phyloP scores from a whole-genome alignment of 2,329 filamentous ascomycete genomes.

The Sporothrix mexicana region DNA sequence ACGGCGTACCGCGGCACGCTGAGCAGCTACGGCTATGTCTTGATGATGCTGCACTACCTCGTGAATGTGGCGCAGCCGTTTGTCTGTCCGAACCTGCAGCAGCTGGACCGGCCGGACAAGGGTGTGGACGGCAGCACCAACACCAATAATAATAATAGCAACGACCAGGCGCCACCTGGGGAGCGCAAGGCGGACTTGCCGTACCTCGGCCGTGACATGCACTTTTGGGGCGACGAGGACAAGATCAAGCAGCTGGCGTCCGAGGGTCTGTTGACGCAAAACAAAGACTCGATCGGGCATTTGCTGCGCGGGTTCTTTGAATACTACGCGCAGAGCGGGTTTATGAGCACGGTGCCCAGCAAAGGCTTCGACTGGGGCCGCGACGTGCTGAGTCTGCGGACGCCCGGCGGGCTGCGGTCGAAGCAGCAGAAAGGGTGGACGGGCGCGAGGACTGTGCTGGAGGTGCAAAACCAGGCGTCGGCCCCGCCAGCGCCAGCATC shows the following conservation, averaged over 20 bases:
- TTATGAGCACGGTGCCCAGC: conserved; percentile 56
- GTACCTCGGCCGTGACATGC: conserved; percentile 71
- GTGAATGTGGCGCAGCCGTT: conserved; percentile 81
- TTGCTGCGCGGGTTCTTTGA: conserved; percentile 86
- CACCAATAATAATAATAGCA: too few relatives aligned
- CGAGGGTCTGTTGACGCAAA: conserved; percentile 66
- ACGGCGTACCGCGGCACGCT: conserved; percentile 84
- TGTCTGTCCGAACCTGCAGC: conserved; percentile 83
- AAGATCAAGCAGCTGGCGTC: conserved; percentile 68
- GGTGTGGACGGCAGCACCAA: conserved; percentile 45
- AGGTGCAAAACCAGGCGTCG: conserved; percentile 51
- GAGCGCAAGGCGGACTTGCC: conserved; percentile 48
- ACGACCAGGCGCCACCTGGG: conserved; percentile 41
- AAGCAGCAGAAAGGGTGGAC: conserved; percentile 87
- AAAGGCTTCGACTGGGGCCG: conserved; percentile 79
- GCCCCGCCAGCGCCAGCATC: conserved; percentile 36
- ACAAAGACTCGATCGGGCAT: conserved; percentile 70
- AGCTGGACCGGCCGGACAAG: conserved; percentile 52
- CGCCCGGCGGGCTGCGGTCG: conserved; percentile 68
- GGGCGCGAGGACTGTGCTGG: conserved; percentile 73
- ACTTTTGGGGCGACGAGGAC: conserved; percentile 77
- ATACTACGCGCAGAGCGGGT: conserved; percentile 72
- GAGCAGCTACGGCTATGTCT: conserved; percentile 87
- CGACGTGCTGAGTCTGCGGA: conserved; percentile 79
- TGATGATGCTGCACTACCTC: conserved; percentile 91